Evolutionary conservation across 495 filamentous ascomycete species (phyloP).

Genomic region (Talaromyces ruber): DNA sequence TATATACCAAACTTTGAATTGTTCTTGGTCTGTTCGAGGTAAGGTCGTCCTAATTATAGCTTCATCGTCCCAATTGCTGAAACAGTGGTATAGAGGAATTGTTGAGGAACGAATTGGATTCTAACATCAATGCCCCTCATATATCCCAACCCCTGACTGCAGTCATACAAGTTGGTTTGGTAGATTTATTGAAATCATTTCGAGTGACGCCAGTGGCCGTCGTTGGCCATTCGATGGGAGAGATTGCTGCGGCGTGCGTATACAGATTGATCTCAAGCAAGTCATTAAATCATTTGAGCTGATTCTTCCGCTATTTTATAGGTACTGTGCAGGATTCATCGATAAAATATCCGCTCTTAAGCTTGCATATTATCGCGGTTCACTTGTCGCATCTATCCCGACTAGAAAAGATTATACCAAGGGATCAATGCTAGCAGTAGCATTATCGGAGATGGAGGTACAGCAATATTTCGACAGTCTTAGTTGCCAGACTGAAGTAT

Average conservation of each 20-base stretch:
- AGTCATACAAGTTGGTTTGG: constrained; percentile 42
- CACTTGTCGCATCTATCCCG: neutral
- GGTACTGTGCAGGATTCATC: neutral
- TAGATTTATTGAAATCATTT: constrained; percentile 36
- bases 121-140: constrained; percentile 7
- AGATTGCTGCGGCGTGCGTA: constrained; percentile 52
- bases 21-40: neutral
- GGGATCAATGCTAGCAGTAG: neutral
- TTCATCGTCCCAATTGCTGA: neutral
- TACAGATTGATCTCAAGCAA: neutral
- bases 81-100: neutral
- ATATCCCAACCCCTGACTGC: constrained; percentile 32
- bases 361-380: neutral
- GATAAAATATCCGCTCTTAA: neutral
- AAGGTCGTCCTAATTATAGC: neutral
- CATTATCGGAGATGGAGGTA: neutral
- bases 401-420: neutral
- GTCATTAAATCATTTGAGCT: neutral
- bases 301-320: neutral
- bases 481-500: neutral
- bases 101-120: neutral
- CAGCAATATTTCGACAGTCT: neutral
- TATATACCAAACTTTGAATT: neutral
- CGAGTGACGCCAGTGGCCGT: constrained; percentile 39
- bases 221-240: constrained; percentile 55